phyloP scores from a whole-genome alignment of 768 basidiomycete species.

The Mycena vitilis region DNA sequence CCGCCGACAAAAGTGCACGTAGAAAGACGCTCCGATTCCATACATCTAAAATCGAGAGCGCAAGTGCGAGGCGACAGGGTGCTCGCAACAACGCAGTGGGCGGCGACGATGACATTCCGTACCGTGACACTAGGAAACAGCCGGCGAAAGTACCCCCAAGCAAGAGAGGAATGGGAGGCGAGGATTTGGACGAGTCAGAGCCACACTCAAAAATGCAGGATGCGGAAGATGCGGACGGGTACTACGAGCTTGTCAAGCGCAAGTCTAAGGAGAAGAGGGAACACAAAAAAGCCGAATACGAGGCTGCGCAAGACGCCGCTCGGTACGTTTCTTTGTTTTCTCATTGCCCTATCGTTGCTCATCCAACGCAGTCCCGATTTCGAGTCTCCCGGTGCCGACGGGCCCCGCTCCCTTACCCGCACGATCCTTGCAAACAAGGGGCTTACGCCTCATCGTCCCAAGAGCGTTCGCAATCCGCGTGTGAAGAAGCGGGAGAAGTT shows the following conservation, averaged over 20 bases:
- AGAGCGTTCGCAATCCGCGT: slow-evolving; percentile 93
- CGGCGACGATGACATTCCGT: slow-evolving; percentile 97
- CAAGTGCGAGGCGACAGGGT: slow-evolving; percentile 77
- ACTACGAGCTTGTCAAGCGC: slow-evolving; percentile 91
- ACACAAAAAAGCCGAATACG: slow-evolving; percentile 86
- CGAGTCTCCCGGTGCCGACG: slow-evolving; percentile 55
- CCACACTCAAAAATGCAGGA: slow-evolving; percentile 53
- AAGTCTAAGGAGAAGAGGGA: slow-evolving; percentile 77
- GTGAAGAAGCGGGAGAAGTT: slow-evolving; percentile 96
- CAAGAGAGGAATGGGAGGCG: slow-evolving; percentile 65
- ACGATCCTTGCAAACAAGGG: slow-evolving; percentile 96
- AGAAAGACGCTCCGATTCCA: slow-evolving; percentile 92
- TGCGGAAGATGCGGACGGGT: slow-evolving; percentile 71
- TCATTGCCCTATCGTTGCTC: slow-evolving; percentile 2
- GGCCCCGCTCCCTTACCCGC: slow-evolving; percentile 90
- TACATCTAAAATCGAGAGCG: slow-evolving; percentile 89
- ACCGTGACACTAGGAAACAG: slow-evolving; percentile 78
- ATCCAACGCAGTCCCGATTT: slow-evolving; percentile 42
- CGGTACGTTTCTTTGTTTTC: slow-evolving; percentile 57
- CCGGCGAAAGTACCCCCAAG: slow-evolving; percentile 55
- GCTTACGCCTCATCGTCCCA: slow-evolving; percentile 89
- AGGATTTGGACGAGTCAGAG: slow-evolving; percentile 72
- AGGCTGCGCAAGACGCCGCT: slow-evolving; percentile 65
- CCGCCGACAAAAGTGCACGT: slow-evolving; percentile 84
- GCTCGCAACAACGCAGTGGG: slow-evolving; percentile 78